A percentile compares a stretch with the other conserved stretches of the same genome.
Evolutionary conservation across 345 rosid genomes (phyloP).

Genomic region (Hirschfeldia incana): DNA sequence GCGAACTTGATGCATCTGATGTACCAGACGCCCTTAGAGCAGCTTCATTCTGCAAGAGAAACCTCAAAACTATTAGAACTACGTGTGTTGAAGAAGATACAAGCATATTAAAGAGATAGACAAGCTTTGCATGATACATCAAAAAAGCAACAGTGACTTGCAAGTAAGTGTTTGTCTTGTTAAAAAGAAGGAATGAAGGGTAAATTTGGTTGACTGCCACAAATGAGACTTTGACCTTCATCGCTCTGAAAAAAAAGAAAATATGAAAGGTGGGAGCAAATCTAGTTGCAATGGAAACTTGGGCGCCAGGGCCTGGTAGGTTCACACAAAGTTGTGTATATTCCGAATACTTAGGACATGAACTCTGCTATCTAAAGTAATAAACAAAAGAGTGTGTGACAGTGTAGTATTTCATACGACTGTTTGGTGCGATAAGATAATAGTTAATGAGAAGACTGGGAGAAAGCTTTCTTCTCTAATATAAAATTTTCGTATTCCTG

Average conservation of each 20-base stretch:
- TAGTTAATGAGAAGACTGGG: slow-evolving; percentile 21
- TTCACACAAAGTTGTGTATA: slow-evolving; percentile 18
- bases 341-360: slow-evolving; percentile 5
- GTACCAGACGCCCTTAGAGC: slow-evolving; percentile 60
- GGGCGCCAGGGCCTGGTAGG: not conserved
- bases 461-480: not conserved
- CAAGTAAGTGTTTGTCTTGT: not conserved
- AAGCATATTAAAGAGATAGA: not conserved
- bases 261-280: slow-evolving; percentile 15
- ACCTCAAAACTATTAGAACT: not conserved
- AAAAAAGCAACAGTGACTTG: not conserved
- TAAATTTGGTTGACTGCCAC: not conserved
- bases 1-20: slow-evolving; percentile 45
- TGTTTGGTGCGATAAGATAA: slow-evolving; percentile 2
- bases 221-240: not conserved
- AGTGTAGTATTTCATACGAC: not conserved
- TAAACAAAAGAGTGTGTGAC: not conserved
- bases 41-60: slow-evolving; percentile 65
- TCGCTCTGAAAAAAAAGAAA: not conserved
- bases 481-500: not conserved
- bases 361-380: not conserved
- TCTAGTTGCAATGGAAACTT: too few species aligned
- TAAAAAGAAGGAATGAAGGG: not conserved
- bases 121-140: not conserved
- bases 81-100: not conserved